Evolutionary conservation across 805 yeast genomes (phyloP), one percentile per base, ranked within the genome.

Genomic region (Scheffersomyces ergatensis): DNA sequence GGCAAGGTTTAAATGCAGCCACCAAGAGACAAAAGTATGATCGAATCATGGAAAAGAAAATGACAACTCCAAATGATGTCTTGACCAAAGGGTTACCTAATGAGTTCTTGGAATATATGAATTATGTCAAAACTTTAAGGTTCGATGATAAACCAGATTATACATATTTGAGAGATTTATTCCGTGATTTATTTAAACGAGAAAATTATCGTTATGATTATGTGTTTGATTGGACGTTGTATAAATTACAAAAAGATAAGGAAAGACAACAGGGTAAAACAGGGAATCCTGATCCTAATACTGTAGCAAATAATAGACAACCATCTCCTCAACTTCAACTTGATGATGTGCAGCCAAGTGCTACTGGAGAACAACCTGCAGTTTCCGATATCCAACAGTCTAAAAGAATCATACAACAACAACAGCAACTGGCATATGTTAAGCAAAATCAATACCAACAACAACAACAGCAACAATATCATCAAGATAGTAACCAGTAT

Each of bases 1-100:
- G 99, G 99, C 99, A 92, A 68, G 99, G 99, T 3, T 77, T 92
- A 56, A 89, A 89, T 67, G 99, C 98, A 30, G 93, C 92, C 18
- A 89, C 97, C n/a, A 92, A 92, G 70, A 87, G 95, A 70, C 97
- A 92, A 65, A 92, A 93, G 67, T 92, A 92, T 66, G 97, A 92
- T 68, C 79, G 97, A 47, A 93, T 92, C 54, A 83, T 92, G 82
- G 97, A 92, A 62, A 88, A 87, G 73, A 92, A 92, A 65, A 81
- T 90, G 80, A 81, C 95, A 37, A 88, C 96, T 6, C 84, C 95
- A 19, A 79, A 90, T 30, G 93, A 87, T 57, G 77, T 82, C 13
- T 76, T 92, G 54, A 90, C 97, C 48, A 81, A 88, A 56, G 98
- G 98, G 6, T 77, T 93, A 52, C 99, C 99, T 16, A 74, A 77